These are phyloP conservation scores for Jackrogersella multiformis DNA, from an alignment of 495 filamentous ascomycete genomes.

Conservation along the genomic window DNA sequence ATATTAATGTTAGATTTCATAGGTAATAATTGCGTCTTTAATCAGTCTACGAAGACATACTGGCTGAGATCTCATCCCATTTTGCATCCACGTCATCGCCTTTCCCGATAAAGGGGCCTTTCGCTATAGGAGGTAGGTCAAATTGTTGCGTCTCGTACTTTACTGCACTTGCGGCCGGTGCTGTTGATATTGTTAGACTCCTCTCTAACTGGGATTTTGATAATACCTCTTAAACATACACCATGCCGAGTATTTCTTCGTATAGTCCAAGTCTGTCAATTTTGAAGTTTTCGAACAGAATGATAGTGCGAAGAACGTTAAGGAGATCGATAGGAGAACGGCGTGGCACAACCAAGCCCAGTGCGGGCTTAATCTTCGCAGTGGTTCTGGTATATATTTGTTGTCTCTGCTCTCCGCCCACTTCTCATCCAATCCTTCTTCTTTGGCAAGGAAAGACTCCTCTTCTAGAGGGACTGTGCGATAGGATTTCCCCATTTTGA, in stretches of 20 bases:
- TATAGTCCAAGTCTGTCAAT: slow-evolving; percentile 35
- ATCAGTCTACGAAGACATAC: slow-evolving; percentile 40
- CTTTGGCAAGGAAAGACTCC: slow-evolving; percentile 48
- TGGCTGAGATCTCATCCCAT: slow-evolving; percentile 57
- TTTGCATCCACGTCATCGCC: slow-evolving; percentile 56
- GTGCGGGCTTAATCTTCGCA: slow-evolving; percentile 36
- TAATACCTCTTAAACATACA: slow-evolving; percentile 36
- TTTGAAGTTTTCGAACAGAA: slow-evolving; percentile 50
- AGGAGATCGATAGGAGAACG: slow-evolving; percentile 52
- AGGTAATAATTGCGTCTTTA: not conserved
- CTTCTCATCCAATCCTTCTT: slow-evolving; percentile 39
- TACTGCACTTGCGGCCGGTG: slow-evolving; percentile 56
- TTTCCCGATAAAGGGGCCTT: slow-evolving; percentile 54
- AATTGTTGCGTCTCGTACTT: slow-evolving; percentile 57
- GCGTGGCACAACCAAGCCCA: slow-evolving; percentile 59
- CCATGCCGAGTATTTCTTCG: slow-evolving; percentile 45
- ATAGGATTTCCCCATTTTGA: slow-evolving; percentile 46
- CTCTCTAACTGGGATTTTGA: no score
- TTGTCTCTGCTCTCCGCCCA: slow-evolving; percentile 21
- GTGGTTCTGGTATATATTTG: slow-evolving; percentile 11
- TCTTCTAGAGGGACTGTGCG: slow-evolving; percentile 51
- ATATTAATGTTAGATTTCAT: not conserved
- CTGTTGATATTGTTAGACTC: slow-evolving; percentile 46
- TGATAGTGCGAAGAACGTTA: slow-evolving; percentile 54
- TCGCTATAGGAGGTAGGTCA: slow-evolving; percentile 51